Evolutionary conservation across 2,329 filamentous ascomycete species (phyloP).

Genomic region (Teratosphaeria epicoccoides): DNA sequence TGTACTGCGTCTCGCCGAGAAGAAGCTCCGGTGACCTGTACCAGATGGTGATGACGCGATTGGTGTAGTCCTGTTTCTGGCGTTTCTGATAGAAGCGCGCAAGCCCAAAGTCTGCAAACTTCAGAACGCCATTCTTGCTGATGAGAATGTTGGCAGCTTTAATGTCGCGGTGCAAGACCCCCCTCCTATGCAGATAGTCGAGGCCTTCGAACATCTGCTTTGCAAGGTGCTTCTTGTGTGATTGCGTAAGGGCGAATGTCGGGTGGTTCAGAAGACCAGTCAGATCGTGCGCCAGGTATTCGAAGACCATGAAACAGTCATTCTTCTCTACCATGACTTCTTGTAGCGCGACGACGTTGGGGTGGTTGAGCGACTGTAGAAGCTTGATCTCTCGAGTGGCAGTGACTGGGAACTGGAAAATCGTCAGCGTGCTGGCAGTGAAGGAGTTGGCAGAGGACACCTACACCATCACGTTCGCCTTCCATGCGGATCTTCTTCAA

Average conservation of each 20-base stretch:
- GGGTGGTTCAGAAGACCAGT: constrained; percentile 94
- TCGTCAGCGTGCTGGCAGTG: constrained; percentile 18
- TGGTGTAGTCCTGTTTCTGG: constrained; percentile 88
- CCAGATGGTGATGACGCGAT: constrained; percentile 98
- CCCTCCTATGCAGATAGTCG: constrained; percentile 82
- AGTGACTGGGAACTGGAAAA: constrained; percentile 64
- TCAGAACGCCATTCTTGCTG: constrained; percentile 77
- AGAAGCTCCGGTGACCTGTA: constrained; percentile 86
- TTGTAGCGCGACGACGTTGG: constrained; percentile 70
- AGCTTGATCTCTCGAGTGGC: constrained; percentile 86
- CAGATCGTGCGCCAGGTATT: constrained; percentile 91
- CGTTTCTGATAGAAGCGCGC: constrained; percentile 94
- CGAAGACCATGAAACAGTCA: constrained; percentile 99
- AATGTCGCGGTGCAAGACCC: constrained; percentile 95
- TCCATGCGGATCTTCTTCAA: constrained; percentile 91
- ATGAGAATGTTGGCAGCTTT: constrained; percentile 97
- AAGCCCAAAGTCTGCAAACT: constrained; percentile 90
- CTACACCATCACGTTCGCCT: constrained; percentile 68
- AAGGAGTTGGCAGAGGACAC: constrained; percentile 12
- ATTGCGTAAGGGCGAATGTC: constrained; percentile 69
- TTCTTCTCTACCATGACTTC: constrained; percentile 98
- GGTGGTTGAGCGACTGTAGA: constrained; percentile 72
- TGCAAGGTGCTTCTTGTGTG: constrained; percentile 86
- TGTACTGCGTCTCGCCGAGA: constrained; percentile 81
- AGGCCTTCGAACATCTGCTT: constrained; percentile 89